Evolutionary conservation across 2,329 filamentous ascomycete species (phyloP), one percentile per base, ranked within the genome.

Genomic region (Stemphylium vesicarium): DNA sequence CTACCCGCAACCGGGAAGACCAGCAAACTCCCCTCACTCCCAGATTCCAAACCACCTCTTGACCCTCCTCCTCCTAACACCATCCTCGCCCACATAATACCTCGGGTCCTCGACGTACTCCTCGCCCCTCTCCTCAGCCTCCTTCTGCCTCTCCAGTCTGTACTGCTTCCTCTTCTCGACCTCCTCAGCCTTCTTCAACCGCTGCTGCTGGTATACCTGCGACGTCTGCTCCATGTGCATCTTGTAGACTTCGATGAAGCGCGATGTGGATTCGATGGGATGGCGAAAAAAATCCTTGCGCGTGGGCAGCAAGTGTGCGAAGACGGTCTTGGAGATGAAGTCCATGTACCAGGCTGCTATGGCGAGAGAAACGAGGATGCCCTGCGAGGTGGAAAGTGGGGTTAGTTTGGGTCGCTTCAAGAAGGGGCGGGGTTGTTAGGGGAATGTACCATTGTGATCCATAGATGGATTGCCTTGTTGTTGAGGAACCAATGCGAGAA

Each of bases 31-130:
- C 13, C 15, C 35, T 50, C 71, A 75, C 67, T 76, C 71, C 83
- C 92, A 96, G 69, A 96, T 88, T 12, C 92, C 92, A 66, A 95
- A 80, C 85, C 89, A 93, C 80, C 91, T 93, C 84, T 92, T 93
- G 52, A 86, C 79, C 53, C 82, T 81, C 77, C 80, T 85, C 71
- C 78, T 78, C 59, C 75, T 76, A 13, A 75, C 74, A 16, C 79
- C 78, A 60, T 74, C 69, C 59, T 73, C 71, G 1, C 68, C 72
- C 57, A 75, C 58, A 50, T 74, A 75, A 59, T 66, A 71, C 62
- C 73, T 77, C 41, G 70, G 66, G 47, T 75, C 72, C 60, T 70
- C 74, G 26, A 67, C 65, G 54, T 72, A 72, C 50, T 73, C 68
- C 58, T 71, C 70, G n/a, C 73, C 71, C 59, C 50, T 66, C 62